These are phyloP conservation scores for Mucor piriformis DNA, from an alignment of 371 early-diverging fungal genomes.

Conservation along the genomic window DNA sequence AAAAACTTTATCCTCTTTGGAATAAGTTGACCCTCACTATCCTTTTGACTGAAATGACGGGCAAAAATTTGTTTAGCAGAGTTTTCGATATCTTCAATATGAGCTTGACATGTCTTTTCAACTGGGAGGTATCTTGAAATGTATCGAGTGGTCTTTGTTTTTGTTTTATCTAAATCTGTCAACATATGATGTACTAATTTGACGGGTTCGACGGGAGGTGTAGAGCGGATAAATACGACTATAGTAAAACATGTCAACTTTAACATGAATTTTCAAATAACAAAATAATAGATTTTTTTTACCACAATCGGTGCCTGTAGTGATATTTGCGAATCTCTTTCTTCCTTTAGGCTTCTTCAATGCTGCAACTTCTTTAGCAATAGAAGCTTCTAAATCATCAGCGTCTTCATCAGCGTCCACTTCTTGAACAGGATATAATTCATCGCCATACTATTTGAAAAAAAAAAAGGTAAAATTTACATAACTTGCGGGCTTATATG, in stretches of 20 bases:
- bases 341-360: constrained; percentile 51
- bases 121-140: constrained; percentile 69
- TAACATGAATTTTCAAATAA: too few species aligned
- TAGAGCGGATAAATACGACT: constrained; percentile 58
- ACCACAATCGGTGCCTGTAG: constrained; percentile 68
- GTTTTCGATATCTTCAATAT: constrained; percentile 59
- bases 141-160: constrained; percentile 63
- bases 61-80: constrained; percentile 55
- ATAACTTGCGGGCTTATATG: too few species aligned
- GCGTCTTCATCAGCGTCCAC: constrained; percentile 34
- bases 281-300: too few species aligned
- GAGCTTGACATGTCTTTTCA: constrained; percentile 60
- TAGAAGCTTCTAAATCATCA: constrained; percentile 65
- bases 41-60: constrained; percentile 57
- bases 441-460: constrained; percentile 60
- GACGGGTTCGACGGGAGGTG: constrained; percentile 59
- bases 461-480: too few species aligned
- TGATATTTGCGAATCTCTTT: constrained; percentile 55
- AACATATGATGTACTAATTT: constrained; percentile 63
- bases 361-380: constrained; percentile 67
- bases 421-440: constrained; percentile 47
- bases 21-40: constrained; percentile 38
- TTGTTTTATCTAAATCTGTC: constrained; percentile 57
- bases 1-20: constrained; percentile 36
- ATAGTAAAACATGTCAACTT: too few species aligned